These are phyloP conservation scores for Apiotrichum veenhuisii DNA, from an alignment of 1,284 basidiomycete genomes.

Conservation along the genomic window DNA sequence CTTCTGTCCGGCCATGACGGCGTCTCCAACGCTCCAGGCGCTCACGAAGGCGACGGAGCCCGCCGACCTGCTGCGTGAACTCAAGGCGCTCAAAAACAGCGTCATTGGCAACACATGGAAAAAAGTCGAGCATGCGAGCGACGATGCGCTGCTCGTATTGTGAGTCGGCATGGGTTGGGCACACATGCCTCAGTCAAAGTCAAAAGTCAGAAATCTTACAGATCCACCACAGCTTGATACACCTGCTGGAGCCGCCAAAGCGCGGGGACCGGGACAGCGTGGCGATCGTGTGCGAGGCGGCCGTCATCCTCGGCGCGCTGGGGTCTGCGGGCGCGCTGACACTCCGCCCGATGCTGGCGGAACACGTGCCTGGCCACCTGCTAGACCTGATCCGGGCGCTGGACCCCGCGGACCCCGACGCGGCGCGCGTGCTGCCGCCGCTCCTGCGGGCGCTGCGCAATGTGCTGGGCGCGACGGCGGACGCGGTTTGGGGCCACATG, in stretches of 20 bases:
- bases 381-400: conserved; percentile 25
- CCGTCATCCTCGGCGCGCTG: conserved; percentile 47
- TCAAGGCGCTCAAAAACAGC: conserved; percentile 48
- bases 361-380: conserved; percentile 26
- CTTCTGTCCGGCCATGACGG: conserved; percentile 10
- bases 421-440: conserved; percentile 24
- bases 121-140: conserved; percentile 46
- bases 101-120: conserved; percentile 49
- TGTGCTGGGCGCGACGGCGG: conserved; percentile 39
- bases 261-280: conserved; percentile 6
- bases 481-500: conserved; percentile 45
- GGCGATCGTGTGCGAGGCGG: conserved; percentile 41
- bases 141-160: conserved; percentile 34
- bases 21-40: conserved; percentile 12
- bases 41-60: conserved; percentile 7
- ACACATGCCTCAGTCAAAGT: too few species aligned
- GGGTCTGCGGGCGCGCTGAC: conserved; percentile 43
- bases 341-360: conserved; percentile 31
- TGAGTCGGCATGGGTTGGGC: conserved; percentile 19
- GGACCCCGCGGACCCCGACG: conserved; percentile 7
- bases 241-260: conserved; percentile 16
- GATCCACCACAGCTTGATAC: conserved; percentile 18
- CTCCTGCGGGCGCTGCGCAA: conserved; percentile 41
- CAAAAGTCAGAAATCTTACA: too few species aligned
- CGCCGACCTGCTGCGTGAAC: conserved; percentile 24